Evolutionary conservation across 306 rosid species (phyloP).

Genomic region (Sicyos baderoa): DNA sequence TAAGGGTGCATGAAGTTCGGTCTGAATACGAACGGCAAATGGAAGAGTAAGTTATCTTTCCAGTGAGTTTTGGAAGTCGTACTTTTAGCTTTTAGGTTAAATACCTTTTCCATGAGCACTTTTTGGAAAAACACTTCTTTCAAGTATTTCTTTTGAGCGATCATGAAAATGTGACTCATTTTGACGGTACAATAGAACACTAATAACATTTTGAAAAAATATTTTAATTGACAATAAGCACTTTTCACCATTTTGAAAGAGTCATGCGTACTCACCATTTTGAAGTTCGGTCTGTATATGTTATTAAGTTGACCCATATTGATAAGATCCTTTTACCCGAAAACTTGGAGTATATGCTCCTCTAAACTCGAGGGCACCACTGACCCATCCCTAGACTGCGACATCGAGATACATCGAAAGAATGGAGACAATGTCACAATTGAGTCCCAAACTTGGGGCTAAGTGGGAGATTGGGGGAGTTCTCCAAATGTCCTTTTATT

Average conservation of each 20-base stretch:
- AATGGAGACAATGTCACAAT: no score
- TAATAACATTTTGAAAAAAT: neutral
- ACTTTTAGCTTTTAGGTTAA: neutral
- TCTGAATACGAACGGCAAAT: slow-evolving; percentile 77
- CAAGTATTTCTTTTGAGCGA: neutral
- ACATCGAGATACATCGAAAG: no score
- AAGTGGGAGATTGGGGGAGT: no score
- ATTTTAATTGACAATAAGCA: neutral
- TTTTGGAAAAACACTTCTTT: neutral
- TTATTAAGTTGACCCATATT: neutral
- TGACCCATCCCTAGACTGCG: no score
- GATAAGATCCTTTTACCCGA: no score
- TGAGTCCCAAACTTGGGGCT: no score
- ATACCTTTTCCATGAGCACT: neutral
- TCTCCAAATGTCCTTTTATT: no score
- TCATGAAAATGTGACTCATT: neutral
- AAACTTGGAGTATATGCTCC: no score
- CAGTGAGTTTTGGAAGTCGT: no score
- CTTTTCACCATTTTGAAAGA: neutral
- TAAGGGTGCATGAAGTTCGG: slow-evolving; percentile 90
- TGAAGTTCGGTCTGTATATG: neutral
- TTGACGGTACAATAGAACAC: neutral
- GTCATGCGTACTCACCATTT: neutral
- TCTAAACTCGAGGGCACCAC: no score
- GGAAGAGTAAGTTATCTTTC: slow-evolving; percentile 63